Evolutionary conservation across 2,329 filamentous ascomycete species (phyloP).

Genomic region (Harringtonia aguacate): DNA sequence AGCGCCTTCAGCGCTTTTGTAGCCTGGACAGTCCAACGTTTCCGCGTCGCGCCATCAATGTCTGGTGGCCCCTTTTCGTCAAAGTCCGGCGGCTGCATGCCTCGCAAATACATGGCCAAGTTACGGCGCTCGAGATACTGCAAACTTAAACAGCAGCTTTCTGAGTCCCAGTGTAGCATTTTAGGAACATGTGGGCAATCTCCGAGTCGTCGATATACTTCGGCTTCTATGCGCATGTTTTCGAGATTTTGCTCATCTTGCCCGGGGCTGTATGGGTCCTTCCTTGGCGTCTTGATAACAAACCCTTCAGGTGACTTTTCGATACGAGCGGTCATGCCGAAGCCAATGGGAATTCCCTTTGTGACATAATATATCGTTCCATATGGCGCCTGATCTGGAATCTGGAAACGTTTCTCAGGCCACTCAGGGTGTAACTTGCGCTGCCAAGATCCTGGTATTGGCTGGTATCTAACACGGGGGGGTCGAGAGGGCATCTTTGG

Average conservation of each 20-base stretch:
- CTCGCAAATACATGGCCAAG: too few relatives aligned
- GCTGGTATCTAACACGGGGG: too few relatives aligned
- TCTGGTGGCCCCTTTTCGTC: neutral
- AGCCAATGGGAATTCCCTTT: neutral
- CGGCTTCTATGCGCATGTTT: neutral
- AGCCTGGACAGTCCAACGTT: neutral
- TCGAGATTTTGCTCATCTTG: neutral
- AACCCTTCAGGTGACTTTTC: neutral
- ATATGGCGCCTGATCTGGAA: neutral
- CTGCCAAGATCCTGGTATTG: too few relatives aligned
- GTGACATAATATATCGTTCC: constrained; percentile 1
- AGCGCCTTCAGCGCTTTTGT: neutral
- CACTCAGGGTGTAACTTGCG: neutral
- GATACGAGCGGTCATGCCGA: neutral
- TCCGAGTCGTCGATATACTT: neutral
- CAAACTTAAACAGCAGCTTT: neutral
- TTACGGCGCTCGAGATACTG: neutral
- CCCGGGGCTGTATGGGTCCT: neutral
- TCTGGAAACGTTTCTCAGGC: neutral
- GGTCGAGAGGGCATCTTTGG: too few relatives aligned
- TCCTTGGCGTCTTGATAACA: neutral
- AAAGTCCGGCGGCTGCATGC: neutral
- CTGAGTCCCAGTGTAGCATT: neutral
- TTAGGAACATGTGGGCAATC: neutral
- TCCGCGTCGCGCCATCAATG: neutral